phyloP scores from a whole-genome alignment of 345 rosid species.

The Citrus mangshanensis region DNA sequence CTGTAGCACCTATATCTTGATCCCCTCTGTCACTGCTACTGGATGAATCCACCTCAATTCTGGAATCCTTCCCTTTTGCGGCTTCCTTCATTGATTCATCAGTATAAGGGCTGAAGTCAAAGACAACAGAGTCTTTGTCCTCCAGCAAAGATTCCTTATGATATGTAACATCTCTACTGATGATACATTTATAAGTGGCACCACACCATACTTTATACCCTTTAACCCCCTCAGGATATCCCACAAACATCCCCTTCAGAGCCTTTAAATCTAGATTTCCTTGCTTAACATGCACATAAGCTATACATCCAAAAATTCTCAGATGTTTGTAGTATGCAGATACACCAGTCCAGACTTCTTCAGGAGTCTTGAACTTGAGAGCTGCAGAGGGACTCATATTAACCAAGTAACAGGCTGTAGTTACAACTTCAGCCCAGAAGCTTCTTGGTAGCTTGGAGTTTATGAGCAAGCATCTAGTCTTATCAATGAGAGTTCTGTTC shows the following conservation, averaged over 20 bases:
- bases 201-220: no score
- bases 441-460: no score
- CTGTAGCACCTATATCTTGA: fast-evolving
- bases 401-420: neutral
- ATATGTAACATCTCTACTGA: neutral
- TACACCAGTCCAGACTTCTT: neutral
- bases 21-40: neutral
- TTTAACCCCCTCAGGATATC: no score
- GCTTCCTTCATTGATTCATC: no score
- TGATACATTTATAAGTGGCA: neutral
- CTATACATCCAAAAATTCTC: neutral
- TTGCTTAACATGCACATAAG: no score
- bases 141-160: neutral
- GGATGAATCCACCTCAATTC: neutral
- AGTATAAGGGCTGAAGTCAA: fast-evolving
- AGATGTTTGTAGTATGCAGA: no score
- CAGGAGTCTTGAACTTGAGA: neutral
- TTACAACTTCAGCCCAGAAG: neutral
- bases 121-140: fast-evolving
- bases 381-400: neutral
- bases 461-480: fast-evolving
- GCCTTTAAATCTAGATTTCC: no score
- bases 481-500: neutral
- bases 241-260: no score
- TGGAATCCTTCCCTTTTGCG: fast-evolving